Evolutionary conservation across 257 asterid genomes (phyloP).

Genomic region (Solanum piurae): DNA sequence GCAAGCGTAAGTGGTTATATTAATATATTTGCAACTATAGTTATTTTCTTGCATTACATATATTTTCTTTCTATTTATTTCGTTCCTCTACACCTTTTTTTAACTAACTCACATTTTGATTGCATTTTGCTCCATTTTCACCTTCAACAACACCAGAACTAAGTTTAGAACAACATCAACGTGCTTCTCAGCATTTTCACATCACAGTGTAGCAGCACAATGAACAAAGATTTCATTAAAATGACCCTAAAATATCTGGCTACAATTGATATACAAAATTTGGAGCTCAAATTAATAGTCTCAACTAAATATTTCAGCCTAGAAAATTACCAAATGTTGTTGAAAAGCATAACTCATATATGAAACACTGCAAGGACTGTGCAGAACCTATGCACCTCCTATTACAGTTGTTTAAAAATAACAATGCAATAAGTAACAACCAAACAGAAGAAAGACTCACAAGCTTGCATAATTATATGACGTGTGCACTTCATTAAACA

Average conservation of each 20-base stretch:
- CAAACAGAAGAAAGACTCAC: conserved; percentile 38
- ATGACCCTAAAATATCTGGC: neutral
- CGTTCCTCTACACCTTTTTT: neutral
- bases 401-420: neutral
- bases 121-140: neutral
- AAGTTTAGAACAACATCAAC: neutral
- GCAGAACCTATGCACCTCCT: neutral
- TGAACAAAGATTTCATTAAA: neutral
- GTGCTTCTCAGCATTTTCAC: neutral
- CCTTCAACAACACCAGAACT: neutral
- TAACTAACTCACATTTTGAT: neutral
- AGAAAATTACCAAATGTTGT: neutral
- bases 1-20: neutral
- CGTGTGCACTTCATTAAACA: conserved; percentile 88
- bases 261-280: neutral
- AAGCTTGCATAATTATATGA: conserved; percentile 64
- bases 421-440: neutral
- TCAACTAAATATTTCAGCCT: neutral
- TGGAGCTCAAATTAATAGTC: neutral
- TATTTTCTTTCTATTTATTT: neutral
- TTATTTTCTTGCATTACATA: neutral
- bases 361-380: neutral
- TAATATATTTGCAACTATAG: neutral
- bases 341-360: neutral
- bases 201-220: neutral